Evolutionary conservation across 352 stramenopile genomes (phyloP), one percentile per base, ranked within the genome.

Genomic region (Phytophthora rubi): DNA sequence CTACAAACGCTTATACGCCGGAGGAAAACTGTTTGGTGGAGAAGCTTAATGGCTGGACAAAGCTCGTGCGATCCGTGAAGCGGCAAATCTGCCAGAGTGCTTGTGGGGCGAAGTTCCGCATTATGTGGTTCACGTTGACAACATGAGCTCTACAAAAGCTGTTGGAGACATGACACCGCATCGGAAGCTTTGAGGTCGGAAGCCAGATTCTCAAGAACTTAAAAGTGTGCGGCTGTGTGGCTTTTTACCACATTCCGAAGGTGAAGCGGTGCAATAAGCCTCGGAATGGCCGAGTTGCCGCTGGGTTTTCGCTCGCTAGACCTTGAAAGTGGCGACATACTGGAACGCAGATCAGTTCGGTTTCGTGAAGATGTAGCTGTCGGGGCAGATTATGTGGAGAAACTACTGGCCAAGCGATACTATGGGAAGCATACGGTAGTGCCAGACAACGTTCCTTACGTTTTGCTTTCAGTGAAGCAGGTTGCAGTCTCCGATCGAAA

Each of bases 281-380:
- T 62, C 1, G 61, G 61, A 1, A 44, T 57, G 42, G 61, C 61
- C 8, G 21, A 58, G 10, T 52, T 18, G 1, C 15, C n/a, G 33
- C 18, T 58, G 7, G 53, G 53, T 12, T 68, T 53, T 53, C 52
- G 52, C 6, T 18, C 53, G 2, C 32, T 68, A 26, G 61, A 57
- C n/a, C 32, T 68, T 5, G 13, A 54, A 13, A 62, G 30, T 32
- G 61, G 42, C 1, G 30, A 62, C 21, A 33, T 62, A 1, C 0
- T 62, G 32, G 26, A 68, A 3, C 61, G 61, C 1, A 18, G 61
- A 57, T 53, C 39, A 3, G 61, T 68, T 33, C 8, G 4, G 12
- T 68, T 68, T 39, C 52, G 53, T 8, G 61, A 68, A 8, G 60
- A 61, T 39, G 32, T 68, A 3, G 44, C 52, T 0, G 53, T 68